phyloP scores from a whole-genome alignment of 176 grass and related monocot species.

The Phoenix dactylifera region DNA sequence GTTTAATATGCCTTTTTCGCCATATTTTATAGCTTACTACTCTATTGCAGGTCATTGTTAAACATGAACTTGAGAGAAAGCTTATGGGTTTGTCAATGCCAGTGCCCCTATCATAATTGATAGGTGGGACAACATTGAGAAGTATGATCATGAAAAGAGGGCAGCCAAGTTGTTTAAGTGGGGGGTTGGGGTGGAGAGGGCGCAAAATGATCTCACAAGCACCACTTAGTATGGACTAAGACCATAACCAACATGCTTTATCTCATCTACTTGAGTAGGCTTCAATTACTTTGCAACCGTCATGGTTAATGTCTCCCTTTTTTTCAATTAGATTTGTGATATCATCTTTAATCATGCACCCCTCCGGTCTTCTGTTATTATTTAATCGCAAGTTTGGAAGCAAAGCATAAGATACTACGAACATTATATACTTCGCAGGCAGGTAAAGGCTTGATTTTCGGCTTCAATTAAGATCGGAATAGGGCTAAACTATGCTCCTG shows the following conservation, averaged over 20 bases:
- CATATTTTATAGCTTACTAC: too few species aligned
- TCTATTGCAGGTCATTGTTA: neutral
- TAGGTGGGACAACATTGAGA: neutral
- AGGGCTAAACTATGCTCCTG: too few species aligned
- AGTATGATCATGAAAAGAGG: neutral
- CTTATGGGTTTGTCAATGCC: neutral
- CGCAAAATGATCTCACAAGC: neutral
- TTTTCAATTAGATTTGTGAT: neutral
- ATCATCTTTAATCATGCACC: neutral
- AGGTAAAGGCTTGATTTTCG: too few species aligned
- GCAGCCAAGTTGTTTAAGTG: neutral
- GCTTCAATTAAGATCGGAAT: too few species aligned
- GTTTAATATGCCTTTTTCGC: neutral
- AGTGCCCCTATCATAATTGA: too few species aligned
- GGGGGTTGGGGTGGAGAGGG: neutral
- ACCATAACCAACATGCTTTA: neutral
- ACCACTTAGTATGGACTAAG: neutral
- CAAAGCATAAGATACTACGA: too few species aligned
- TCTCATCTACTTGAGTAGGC: neutral
- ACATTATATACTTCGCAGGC: too few species aligned
- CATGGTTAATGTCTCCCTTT: neutral
- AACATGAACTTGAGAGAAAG: neutral
- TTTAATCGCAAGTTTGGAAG: too few species aligned
- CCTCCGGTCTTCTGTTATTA: too few species aligned
- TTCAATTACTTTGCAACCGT: neutral